These are phyloP conservation scores for Eucalyptus lansdowneana DNA, from an alignment of 345 rosid species.

Conservation along the genomic window DNA sequence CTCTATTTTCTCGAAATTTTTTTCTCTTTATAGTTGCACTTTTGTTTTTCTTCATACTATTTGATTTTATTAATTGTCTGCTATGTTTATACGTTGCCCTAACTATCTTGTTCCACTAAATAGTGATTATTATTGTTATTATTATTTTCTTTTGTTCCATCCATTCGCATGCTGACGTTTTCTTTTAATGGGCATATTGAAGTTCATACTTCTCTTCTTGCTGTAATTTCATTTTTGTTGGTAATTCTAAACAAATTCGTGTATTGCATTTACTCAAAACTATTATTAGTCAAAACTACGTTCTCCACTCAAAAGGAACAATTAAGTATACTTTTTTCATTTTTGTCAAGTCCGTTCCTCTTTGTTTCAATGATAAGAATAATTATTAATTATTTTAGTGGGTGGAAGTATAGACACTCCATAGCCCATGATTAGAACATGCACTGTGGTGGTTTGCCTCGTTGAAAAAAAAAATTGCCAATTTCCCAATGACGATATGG, in stretches of 20 bases:
- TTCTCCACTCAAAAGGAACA: too few relatives aligned
- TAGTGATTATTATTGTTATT: background rate
- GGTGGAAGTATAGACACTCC: too few relatives aligned
- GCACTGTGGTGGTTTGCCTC: background rate
- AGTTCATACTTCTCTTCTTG: background rate
- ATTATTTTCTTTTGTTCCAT: background rate
- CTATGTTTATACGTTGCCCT: background rate
- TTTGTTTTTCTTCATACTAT: background rate
- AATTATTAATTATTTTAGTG: too few relatives aligned
- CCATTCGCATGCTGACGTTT: background rate
- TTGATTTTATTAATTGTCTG: background rate
- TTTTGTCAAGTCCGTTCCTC: too few relatives aligned
- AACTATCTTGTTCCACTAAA: background rate
- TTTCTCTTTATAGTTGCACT: background rate
- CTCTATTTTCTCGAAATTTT: background rate
- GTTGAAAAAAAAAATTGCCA: background rate
- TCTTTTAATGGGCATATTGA: background rate
- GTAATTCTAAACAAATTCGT: background rate
- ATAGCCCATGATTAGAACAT: background rate
- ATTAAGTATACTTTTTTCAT: too few relatives aligned
- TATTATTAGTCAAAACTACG: too few relatives aligned
- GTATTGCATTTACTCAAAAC: background rate
- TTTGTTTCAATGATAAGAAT: too few relatives aligned
- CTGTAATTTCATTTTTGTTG: background rate
- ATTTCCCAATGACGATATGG: background rate